These are phyloP conservation scores for Anaeromyces robustus DNA, from an alignment of 192 early-diverging fungal genomes.

Conservation along the genomic window DNA sequence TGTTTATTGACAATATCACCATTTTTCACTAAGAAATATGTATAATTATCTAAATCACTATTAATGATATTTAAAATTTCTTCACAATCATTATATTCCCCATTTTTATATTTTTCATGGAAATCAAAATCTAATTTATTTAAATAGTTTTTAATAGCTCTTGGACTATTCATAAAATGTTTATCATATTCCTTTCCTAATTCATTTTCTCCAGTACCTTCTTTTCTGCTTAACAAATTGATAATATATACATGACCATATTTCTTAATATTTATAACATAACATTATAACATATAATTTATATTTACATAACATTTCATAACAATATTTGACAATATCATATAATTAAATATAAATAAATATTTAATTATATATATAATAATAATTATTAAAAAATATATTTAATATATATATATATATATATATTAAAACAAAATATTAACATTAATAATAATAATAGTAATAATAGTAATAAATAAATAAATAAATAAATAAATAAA, in stretches of 20 bases:
- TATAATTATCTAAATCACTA: neutral
- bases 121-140: neutral
- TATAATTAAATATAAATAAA: no score
- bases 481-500: no score
- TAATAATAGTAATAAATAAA: no score
- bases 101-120: neutral
- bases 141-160: neutral
- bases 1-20: neutral
- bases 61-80: neutral
- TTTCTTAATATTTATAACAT: no score
- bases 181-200: neutral
- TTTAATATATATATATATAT: no score
- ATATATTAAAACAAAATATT: no score
- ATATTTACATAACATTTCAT: no score
- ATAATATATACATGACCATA: neutral
- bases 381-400: no score
- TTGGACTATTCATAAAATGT: neutral
- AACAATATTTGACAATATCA: no score
- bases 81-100: neutral
- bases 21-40: neutral
- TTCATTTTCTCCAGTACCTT: neutral
- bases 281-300: no score
- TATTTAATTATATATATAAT: no score
- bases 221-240: neutral
- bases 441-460: no score